Evolutionary conservation across 2,329 filamentous ascomycete species (phyloP).

Genomic region (Orbilia blumenaviensis): DNA sequence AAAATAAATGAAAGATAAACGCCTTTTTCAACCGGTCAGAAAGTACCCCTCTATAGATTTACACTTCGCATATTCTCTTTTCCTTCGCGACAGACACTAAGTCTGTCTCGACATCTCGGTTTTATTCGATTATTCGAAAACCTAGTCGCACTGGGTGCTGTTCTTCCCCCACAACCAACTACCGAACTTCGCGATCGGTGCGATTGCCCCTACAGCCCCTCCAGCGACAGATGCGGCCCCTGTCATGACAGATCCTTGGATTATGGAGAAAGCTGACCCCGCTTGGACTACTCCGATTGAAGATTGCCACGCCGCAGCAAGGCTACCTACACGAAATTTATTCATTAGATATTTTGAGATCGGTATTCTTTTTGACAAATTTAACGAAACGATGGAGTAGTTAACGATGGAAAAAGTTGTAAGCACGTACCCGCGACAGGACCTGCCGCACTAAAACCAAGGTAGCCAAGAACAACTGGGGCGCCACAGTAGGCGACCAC

Average conservation of each 20-base stretch:
- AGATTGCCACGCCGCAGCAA: slow-evolving; percentile 3
- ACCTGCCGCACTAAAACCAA: not conserved
- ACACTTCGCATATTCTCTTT: too few relatives aligned
- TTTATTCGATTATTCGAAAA: too few relatives aligned
- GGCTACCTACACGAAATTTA: not conserved
- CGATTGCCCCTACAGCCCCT: not conserved
- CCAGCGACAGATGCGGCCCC: not conserved
- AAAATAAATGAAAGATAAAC: too few relatives aligned
- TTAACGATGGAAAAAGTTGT: too few relatives aligned
- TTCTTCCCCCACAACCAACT: not conserved
- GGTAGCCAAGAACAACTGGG: not conserved
- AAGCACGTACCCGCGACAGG: not conserved
- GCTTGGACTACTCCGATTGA: slow-evolving; percentile 2
- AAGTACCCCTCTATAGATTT: too few relatives aligned
- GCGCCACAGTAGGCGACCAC: not conserved
- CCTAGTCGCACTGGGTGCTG: too few relatives aligned
- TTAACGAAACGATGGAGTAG: not conserved
- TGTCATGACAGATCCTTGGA: not conserved
- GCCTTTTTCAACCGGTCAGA: too few relatives aligned
- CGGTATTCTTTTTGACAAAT: not conserved
- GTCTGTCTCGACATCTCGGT: too few relatives aligned
- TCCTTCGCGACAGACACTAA: too few relatives aligned
- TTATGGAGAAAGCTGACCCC: not conserved
- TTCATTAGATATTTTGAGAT: not conserved
- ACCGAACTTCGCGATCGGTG: not conserved